A percentile compares a stretch with the other conserved stretches of the same genome.
phyloP scores from a whole-genome alignment of 2,329 filamentous ascomycete genomes.

The Diaporthe longicolla region DNA sequence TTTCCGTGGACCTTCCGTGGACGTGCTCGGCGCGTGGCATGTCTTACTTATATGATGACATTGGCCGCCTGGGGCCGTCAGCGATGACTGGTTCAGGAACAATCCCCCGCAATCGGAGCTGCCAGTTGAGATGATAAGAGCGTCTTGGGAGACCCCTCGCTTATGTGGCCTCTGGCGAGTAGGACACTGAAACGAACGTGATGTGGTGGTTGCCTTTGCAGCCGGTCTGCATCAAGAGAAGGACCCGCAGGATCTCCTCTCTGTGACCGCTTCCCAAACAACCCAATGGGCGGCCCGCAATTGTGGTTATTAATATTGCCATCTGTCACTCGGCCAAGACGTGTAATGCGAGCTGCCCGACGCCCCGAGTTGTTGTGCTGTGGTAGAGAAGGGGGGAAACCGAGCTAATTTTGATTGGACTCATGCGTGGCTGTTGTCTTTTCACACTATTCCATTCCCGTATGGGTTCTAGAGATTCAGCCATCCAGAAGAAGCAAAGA shows the following conservation, averaged over 20 bases:
- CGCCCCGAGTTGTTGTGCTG: background rate
- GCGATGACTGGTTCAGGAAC: background rate
- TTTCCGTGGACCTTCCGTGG: background rate
- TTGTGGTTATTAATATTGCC: background rate
- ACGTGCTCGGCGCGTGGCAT: conserved; percentile 19
- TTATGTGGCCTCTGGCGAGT: background rate
- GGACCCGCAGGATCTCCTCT: background rate
- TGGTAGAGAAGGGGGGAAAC: background rate
- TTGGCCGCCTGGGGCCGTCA: background rate
- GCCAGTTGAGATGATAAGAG: background rate
- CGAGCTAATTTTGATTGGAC: conserved; percentile 1
- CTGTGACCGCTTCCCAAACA: conserved; percentile 1
- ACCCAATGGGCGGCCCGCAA: background rate
- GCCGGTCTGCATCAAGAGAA: background rate
- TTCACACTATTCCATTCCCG: background rate
- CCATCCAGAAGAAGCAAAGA: background rate
- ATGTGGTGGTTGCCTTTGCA: background rate
- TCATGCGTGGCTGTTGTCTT: background rate
- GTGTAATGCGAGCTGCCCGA: background rate
- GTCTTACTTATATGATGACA: background rate
- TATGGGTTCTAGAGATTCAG: background rate
- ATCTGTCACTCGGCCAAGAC: background rate
- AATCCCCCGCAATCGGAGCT: background rate
- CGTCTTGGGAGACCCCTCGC: too few species aligned
- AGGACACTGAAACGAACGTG: conserved; percentile 11